Evolutionary conservation across 495 filamentous ascomycete species (phyloP).

Genomic region (Aspergillus leporis): DNA sequence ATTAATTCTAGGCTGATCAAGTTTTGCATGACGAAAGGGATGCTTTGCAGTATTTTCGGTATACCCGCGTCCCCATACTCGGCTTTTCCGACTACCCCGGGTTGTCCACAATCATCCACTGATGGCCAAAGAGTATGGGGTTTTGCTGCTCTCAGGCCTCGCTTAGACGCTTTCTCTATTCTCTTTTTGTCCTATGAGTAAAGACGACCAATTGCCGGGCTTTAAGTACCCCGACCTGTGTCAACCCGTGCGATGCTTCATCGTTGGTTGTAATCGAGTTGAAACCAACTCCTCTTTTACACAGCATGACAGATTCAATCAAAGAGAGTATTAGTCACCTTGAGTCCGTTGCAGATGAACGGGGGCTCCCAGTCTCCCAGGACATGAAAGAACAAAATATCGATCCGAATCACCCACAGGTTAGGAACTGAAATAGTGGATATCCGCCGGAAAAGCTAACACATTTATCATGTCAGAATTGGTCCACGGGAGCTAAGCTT

Average conservation of each 20-base stretch:
- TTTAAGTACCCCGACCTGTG: background rate
- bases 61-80: background rate
- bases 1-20: background rate
- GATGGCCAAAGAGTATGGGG: background rate
- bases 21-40: background rate
- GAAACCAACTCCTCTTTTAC: background rate
- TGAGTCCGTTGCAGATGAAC: slow-evolving; percentile 11
- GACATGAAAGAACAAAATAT: background rate
- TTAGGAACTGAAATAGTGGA: background rate
- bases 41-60: background rate
- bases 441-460: background rate
- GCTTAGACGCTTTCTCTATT: background rate
- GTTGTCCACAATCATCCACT: background rate
- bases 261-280: background rate
- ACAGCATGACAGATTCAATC: background rate
- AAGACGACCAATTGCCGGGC: background rate
- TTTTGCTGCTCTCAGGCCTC: background rate
- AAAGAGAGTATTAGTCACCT: background rate
- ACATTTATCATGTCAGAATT: slow-evolving; percentile 23
- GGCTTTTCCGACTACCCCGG: slow-evolving; percentile 2
- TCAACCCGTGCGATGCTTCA: background rate
- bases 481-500: slow-evolving; percentile 23
- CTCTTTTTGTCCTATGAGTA: background rate
- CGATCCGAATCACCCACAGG: slow-evolving; percentile 20
- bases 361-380: background rate